Base-by-base conservation (phyloP, 2,329 filamentous ascomycete genomes). In the Fusarium mexicanum region DNA sequence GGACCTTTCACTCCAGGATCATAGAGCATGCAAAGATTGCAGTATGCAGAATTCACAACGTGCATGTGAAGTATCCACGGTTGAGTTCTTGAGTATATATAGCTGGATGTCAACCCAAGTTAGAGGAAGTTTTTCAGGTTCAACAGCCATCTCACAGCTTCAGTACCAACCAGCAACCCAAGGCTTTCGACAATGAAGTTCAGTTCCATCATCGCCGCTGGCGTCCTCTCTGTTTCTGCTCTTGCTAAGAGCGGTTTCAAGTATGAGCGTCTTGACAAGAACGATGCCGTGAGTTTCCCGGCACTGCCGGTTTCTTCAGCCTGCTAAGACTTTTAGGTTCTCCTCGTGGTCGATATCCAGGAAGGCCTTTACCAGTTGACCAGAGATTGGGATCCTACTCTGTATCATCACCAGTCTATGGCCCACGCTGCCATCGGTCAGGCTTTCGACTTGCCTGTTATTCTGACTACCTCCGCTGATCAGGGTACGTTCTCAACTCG, bases 401-500 rank as follows among this genome's bases (percentile, higher is more conserved):
- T 91, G 41, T 95, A 89, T 85, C 87, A 88, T 69, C 88, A 92
- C 79, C 89, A 89, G 80, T 90, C 94, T 72, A 83, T 93, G 47
- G 92, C 90, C 3, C 92, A 94, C 74, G 88, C 92, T 24, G 88
- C 88, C 11, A 80, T 94, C 5, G 92, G 89, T 64, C 88, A 91
- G 61, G 82, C 90, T 62, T 95, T 94, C 78, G 83, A 91, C 77
- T 80, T 94, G 7, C 92, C 93, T 10, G 89, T 92, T 11, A 85
- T 95, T 67, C 81, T 95, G 84, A 93, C 91, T 16, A 92, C 90
- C 10, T 94, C 92, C 12, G 90, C 91, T 8, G 87, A 94, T 76
- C 72, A 69, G 37, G 76, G 76, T 55, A 58, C 29, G 35, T 38
- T 2, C 10, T 4, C 17, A 51, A 4, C 3, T 7, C 5, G 8